phyloP scores from a whole-genome alignment of 1,284 basidiomycete genomes.

The Pseudozyma thailandica region DNA sequence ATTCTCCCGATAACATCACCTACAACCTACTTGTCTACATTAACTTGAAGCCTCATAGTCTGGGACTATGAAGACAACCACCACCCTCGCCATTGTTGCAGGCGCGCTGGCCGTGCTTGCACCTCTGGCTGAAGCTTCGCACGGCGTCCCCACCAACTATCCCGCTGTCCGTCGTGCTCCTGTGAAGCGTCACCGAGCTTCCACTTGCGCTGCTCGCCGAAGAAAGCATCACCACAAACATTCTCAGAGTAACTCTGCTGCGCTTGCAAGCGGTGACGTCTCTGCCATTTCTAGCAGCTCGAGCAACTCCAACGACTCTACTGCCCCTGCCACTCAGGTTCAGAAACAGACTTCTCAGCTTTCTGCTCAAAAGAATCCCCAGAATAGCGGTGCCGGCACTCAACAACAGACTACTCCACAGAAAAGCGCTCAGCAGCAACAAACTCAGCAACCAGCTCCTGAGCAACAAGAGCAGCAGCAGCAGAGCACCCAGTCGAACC shows the following conservation, averaged over 20 bases:
- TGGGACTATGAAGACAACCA: background rate
- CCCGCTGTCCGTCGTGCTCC: constrained; percentile 3
- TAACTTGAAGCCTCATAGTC: no score
- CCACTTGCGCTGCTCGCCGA: background rate
- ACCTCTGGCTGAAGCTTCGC: constrained; percentile 11
- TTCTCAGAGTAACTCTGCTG: constrained; percentile 3
- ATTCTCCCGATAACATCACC: background rate
- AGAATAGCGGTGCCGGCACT: no score
- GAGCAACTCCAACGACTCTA: background rate
- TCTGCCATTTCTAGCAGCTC: background rate
- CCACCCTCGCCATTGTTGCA: constrained; percentile 9
- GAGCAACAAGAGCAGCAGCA: background rate
- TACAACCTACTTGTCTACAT: no score
- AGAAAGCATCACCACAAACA: constrained; percentile 19
- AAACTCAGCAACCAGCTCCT: background rate
- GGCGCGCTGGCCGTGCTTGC: constrained; percentile 25
- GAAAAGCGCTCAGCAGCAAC: no score
- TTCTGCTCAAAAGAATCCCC: no score
- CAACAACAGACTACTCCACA: background rate
- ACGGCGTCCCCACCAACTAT: background rate
- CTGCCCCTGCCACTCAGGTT: no score
- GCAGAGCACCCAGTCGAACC: background rate
- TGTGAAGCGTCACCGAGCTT: background rate
- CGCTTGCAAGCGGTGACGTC: background rate
- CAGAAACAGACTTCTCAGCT: no score